Base-by-base conservation (phyloP, 305 asterid genomes). In the Fraxinus platypoda region DNA sequence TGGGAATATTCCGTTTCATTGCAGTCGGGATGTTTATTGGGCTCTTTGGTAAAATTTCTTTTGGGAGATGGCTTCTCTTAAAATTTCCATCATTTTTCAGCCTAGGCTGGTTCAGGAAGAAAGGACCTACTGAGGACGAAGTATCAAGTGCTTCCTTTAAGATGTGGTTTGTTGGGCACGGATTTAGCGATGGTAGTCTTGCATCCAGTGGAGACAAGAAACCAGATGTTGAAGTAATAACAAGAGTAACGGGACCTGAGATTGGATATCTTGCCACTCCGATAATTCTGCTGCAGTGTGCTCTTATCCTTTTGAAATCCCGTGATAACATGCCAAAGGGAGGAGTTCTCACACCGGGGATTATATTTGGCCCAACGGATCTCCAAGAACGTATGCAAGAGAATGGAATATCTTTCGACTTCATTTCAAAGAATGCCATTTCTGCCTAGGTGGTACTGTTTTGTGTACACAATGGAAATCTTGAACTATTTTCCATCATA, bases 81-180 rank as follows among this genome's bases (percentile, higher is more conserved):
- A 89, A 86, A 43, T 95, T 88, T 43, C 98, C 99, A 0, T 86
- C 95, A 0, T 26, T 91, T 73, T 95, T 95, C 88, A 93, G 97
- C 89, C 86, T 92, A 2, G 98, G 98, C 37, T 13, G 84, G 86
- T 93, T 92, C 84, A 83, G 78, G 87, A 93, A 95, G 86, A 84
- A 90, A n/a, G 98, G 98, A 81, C 98, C 99, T 1, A 80, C 97
- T 0, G 97, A 92, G 88, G 99, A 95, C 11, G 93, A 95, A 88
- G 98, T 94, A 72, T 89, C 86, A 25, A 88, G 94, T 80, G 95
- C 95, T 41, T 80, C 93, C 34, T 94, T 94, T 76, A 94, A 93
- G 92, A 92, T 95, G 97, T 95, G 99, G 98, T 95, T 95, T 41
- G 88, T 95, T 0, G 97, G 97, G 25, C 93, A 85, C 1, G 99